Percentiles rank a stretch among this genome's conserved stretches.
Conservation (phyloP, 345 rosid genomes). For the Rhodomyrtus tomentosa region DNA sequence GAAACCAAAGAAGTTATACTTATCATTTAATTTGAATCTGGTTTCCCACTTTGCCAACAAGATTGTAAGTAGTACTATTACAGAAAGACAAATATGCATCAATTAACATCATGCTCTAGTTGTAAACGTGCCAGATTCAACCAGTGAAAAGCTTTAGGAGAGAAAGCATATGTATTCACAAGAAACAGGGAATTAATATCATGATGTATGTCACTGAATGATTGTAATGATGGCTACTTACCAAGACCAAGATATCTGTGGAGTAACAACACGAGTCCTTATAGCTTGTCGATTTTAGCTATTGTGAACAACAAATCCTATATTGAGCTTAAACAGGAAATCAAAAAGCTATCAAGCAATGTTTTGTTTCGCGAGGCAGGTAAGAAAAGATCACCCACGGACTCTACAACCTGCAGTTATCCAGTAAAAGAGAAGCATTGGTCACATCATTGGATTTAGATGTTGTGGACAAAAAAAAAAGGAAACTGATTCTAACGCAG, state of each 20-base stretch:
- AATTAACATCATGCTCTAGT: not conserved
- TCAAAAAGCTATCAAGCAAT: not conserved
- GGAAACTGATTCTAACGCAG: not conserved
- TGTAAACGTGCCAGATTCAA: not conserved
- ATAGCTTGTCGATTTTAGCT: slow-evolving; percentile 2
- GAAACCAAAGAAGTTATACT: not conserved
- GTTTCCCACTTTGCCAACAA: not conserved
- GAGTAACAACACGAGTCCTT: not conserved
- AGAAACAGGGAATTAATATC: slow-evolving; percentile 40
- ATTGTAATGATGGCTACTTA: slow-evolving; percentile 18
- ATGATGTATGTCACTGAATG: slow-evolving; percentile 63
- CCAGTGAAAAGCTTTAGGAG: not conserved
- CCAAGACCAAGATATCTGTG: slow-evolving; percentile 5
- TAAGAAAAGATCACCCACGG: slow-evolving; percentile 1
- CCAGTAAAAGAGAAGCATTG: not conserved
- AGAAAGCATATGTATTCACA: not conserved
- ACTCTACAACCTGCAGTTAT: slow-evolving; percentile 8
- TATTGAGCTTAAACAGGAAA: not conserved
- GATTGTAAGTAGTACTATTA: not conserved
- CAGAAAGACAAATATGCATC: not conserved
- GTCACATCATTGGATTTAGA: not conserved
- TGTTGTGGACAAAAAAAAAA: not conserved
- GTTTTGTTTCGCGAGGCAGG: not conserved
- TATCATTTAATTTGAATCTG: not conserved
- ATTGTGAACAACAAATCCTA: slow-evolving; percentile 3